Percentiles rank a stretch among this genome's conserved stretches.
Conservation (phyloP, 2,329 filamentous ascomycete genomes). For the Pseudogymnoascus sp. region DNA sequence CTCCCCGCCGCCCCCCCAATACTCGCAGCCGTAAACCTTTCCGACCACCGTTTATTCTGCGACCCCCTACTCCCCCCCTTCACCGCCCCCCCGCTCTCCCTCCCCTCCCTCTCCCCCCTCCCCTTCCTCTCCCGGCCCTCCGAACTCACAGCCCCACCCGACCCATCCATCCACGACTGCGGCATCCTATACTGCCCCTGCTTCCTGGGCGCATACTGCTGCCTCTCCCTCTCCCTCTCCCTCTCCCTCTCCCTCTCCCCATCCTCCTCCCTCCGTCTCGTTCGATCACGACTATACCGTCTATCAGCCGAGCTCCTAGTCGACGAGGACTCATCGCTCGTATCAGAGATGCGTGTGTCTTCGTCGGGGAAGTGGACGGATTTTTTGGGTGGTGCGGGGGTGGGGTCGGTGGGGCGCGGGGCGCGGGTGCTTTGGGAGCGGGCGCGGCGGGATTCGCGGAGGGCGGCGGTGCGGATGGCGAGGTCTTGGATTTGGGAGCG, state of each 20-base stretch:
- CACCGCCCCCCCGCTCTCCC: background rate
- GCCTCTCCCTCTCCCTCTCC: slow-evolving; percentile 25
- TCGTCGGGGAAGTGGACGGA: background rate
- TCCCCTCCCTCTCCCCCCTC: slow-evolving; percentile 10
- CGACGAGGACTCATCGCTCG: background rate
- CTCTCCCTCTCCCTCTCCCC: slow-evolving; percentile 27
- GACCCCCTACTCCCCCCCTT: slow-evolving; percentile 34
- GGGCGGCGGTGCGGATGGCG: slow-evolving; percentile 34
- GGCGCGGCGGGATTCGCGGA: slow-evolving; percentile 26
- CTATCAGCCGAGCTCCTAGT: background rate
- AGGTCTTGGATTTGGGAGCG: slow-evolving; percentile 43
- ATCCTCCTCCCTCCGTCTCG: slow-evolving; percentile 24
- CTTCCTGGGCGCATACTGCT: slow-evolving; percentile 20
- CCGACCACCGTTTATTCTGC: slow-evolving; percentile 33
- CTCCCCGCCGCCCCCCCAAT: slow-evolving; percentile 53
- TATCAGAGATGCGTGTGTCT: background rate
- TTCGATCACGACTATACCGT: background rate
- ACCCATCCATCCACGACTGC: background rate
- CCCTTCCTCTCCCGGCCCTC: background rate
- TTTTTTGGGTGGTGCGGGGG: background rate
- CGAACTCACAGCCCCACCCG: background rate
- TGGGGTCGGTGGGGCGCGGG: background rate
- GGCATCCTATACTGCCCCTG: background rate
- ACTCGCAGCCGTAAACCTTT: slow-evolving; percentile 48
- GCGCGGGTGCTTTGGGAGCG: background rate